Conservation (phyloP, 495 filamentous ascomycete genomes). For the Podospora australis region DNA sequence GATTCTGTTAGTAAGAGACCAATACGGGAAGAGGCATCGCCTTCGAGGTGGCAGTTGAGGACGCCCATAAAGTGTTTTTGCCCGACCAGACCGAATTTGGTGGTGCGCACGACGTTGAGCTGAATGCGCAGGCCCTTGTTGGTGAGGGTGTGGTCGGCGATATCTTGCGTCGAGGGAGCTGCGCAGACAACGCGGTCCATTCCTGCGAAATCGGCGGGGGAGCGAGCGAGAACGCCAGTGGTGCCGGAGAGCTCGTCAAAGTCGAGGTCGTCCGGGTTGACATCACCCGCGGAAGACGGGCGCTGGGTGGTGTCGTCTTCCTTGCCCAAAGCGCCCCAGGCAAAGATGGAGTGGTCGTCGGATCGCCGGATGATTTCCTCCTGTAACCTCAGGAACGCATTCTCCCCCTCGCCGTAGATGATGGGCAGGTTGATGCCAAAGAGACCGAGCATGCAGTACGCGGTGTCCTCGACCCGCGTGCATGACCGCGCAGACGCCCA, state of each 20-base stretch:
- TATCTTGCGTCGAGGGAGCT: slow-evolving; percentile 1
- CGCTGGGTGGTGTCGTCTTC: not conserved
- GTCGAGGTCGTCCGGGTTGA: slow-evolving; percentile 9
- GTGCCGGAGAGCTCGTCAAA: slow-evolving; percentile 12
- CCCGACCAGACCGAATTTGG: not conserved
- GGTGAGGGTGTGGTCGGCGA: slow-evolving; percentile 16
- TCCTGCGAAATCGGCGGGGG: slow-evolving; percentile 16
- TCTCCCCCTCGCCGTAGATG: slow-evolving; percentile 34
- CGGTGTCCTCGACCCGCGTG: slow-evolving; percentile 29
- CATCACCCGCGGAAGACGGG: not conserved
- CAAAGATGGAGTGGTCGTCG: slow-evolving; percentile 25
- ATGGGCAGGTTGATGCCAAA: slow-evolving; percentile 29
- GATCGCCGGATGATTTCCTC: slow-evolving; percentile 25
- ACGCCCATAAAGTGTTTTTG: slow-evolving; percentile 15
- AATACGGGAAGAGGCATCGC: slow-evolving; percentile 12
- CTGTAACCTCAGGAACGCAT: slow-evolving; percentile 28
- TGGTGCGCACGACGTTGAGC: slow-evolving; percentile 8
- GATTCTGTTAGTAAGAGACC: slow-evolving; percentile 17
- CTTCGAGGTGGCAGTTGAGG: slow-evolving; percentile 12
- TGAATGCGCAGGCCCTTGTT: slow-evolving; percentile 23
- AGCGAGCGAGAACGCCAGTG: slow-evolving; percentile 9
- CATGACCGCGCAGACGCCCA: slow-evolving; percentile 30
- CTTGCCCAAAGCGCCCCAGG: slow-evolving; percentile 18
- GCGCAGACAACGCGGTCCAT: slow-evolving; percentile 6
- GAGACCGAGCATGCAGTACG: slow-evolving; percentile 33